A percentile compares a stretch with the other conserved stretches of the same genome.
Conservation (phyloP, 371 early-diverging fungal genomes). For the Apophysomyces ossiformis region DNA sequence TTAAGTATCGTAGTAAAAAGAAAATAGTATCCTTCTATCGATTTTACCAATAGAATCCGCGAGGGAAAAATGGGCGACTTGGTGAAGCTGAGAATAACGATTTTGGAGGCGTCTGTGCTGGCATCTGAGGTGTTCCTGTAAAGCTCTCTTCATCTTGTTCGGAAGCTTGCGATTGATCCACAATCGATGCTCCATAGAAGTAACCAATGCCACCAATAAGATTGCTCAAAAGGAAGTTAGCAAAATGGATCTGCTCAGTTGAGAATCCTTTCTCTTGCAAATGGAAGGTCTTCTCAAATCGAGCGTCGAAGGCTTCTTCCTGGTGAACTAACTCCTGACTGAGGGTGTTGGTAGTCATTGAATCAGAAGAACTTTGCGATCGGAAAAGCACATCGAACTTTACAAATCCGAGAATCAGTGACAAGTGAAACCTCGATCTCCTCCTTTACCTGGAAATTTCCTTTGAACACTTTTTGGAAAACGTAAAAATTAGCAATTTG, state of each 20-base stretch:
- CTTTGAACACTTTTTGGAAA: slow-evolving; percentile 63
- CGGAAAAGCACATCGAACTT: slow-evolving; percentile 67
- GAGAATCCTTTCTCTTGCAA: slow-evolving; percentile 70
- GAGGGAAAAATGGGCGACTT: slow-evolving; percentile 92
- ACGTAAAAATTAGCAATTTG: slow-evolving; percentile 55
- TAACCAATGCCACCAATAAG: slow-evolving; percentile 93
- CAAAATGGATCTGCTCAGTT: slow-evolving; percentile 68
- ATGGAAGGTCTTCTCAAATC: slow-evolving; percentile 79
- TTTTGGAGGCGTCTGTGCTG: slow-evolving; percentile 66
- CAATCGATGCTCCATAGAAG: slow-evolving; percentile 54
- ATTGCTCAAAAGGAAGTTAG: slow-evolving; percentile 79
- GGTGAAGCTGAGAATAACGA: slow-evolving; percentile 87
- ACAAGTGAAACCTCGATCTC: background rate
- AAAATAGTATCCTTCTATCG: background rate
- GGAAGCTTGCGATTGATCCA: slow-evolving; percentile 48
- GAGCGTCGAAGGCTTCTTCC: slow-evolving; percentile 61
- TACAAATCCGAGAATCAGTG: slow-evolving; percentile 3
- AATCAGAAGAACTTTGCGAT: slow-evolving; percentile 43
- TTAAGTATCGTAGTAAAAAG: background rate
- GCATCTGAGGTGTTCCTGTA: slow-evolving; percentile 57
- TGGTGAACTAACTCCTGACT: slow-evolving; percentile 27
- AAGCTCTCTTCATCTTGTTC: slow-evolving; percentile 60
- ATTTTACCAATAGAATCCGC: slow-evolving; percentile 90
- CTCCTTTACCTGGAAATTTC: slow-evolving; percentile 60
- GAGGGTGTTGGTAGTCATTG: slow-evolving; percentile 28